Percentiles rank a stretch among this genome's conserved stretches.
phyloP scores from a whole-genome alignment of 129 eudicot genomes.

The Saussurea involucrata region DNA sequence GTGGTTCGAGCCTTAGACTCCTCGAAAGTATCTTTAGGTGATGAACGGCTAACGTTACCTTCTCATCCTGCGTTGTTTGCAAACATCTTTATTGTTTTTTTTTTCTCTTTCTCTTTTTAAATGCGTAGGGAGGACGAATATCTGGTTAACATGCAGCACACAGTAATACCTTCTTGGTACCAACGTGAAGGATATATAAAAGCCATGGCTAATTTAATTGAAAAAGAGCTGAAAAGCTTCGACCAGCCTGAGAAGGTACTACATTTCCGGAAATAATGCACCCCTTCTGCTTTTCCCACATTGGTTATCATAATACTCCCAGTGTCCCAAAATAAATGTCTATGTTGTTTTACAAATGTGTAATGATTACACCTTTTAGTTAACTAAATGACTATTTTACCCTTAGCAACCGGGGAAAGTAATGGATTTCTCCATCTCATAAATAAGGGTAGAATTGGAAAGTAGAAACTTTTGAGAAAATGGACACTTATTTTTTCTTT shows the following conservation, averaged over 20 bases:
- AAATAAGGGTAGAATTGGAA: neutral
- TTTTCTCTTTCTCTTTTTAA: neutral
- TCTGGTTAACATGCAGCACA: constrained; percentile 96
- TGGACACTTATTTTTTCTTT: neutral
- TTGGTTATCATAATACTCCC: neutral
- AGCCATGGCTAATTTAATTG: constrained; percentile 89
- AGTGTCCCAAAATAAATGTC: neutral
- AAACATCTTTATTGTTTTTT: neutral
- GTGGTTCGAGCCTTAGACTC: constrained; percentile 96
- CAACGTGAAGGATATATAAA: constrained; percentile 94
- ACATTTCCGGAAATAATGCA: neutral
- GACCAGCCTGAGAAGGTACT: constrained; percentile 65
- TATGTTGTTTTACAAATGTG: neutral
- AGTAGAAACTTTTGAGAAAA: neutral
- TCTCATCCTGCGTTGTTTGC: neutral
- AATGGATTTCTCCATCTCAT: neutral
- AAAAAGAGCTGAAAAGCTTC: constrained; percentile 66
- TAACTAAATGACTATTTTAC: neutral
- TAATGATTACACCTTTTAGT: neutral
- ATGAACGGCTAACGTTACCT: constrained; percentile 13
- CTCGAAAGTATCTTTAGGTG: constrained; percentile 94
- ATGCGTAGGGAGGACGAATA: constrained; percentile 88
- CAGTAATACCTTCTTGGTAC: constrained; percentile 98
- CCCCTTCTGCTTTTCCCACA: neutral
- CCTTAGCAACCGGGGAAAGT: neutral